Conservation (phyloP, 371 early-diverging fungal genomes). For the Choanephora cucurbitarum region DNA sequence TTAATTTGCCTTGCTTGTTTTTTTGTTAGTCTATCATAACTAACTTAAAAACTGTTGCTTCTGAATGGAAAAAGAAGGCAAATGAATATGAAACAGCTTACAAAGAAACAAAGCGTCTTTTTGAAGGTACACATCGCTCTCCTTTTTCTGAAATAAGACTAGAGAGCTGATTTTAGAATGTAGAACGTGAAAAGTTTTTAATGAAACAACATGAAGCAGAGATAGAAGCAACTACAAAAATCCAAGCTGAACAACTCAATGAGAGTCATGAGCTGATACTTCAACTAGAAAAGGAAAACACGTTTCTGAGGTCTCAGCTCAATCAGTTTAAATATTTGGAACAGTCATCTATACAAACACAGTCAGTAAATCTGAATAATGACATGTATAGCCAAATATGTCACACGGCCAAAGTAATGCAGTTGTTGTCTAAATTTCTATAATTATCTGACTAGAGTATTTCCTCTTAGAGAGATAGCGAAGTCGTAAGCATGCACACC, state of each 20-base stretch:
- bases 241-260: slow-evolving; percentile 21
- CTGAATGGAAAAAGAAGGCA: slow-evolving; percentile 28
- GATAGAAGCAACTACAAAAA: slow-evolving; percentile 17
- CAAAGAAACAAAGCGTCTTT: slow-evolving; percentile 4
- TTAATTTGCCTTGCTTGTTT: no score
- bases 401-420: slow-evolving; percentile 22
- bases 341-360: slow-evolving; percentile 3
- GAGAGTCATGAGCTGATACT: slow-evolving; percentile 19
- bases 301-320: background rate
- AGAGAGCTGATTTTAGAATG: no score
- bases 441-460: slow-evolving; percentile 10
- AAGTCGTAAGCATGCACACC: background rate
- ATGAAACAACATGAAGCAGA: slow-evolving; percentile 24
- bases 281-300: slow-evolving; percentile 19
- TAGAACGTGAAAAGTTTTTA: slow-evolving; percentile 20
- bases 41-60: slow-evolving; percentile 19
- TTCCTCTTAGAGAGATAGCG: slow-evolving; percentile 16
- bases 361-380: background rate
- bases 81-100: slow-evolving; percentile 15
- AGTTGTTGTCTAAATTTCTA: background rate
- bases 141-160: no score
- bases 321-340: background rate
- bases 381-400: slow-evolving; percentile 14
- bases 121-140: slow-evolving; percentile 10
- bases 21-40: slow-evolving; percentile 15